Percentiles rank a stretch among this genome's conserved stretches.
Evolutionary conservation across 2,329 filamentous ascomycete genomes (phyloP).

Genomic region (Fonsecaea multimorphosa): DNA sequence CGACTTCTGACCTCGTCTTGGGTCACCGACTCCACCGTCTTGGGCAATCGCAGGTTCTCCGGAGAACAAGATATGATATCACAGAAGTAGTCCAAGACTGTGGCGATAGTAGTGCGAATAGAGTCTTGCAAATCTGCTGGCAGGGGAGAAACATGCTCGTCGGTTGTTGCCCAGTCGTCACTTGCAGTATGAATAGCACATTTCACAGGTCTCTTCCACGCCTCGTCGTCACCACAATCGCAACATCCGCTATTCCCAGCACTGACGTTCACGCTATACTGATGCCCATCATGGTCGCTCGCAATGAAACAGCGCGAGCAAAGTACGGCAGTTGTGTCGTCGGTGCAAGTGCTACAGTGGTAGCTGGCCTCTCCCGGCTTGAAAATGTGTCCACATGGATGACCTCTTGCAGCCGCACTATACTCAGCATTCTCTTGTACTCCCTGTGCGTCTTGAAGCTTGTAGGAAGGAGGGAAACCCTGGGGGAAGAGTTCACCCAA

Average conservation of each 20-base stretch:
- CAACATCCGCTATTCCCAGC: constrained; percentile 94
- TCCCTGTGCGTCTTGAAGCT: constrained; percentile 84
- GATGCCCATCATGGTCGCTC: constrained; percentile 92
- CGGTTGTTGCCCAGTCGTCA: constrained; percentile 60
- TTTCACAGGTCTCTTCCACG: constrained; percentile 84
- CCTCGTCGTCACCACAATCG: constrained; percentile 94
- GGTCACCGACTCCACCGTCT: constrained; percentile 79
- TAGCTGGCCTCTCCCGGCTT: constrained; percentile 93
- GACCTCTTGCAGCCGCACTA: constrained; percentile 85
- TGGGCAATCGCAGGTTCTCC: constrained; percentile 86
- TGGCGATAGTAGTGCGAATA: constrained; percentile 83
- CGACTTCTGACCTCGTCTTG: constrained; percentile 82
- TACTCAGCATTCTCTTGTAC: constrained; percentile 95
- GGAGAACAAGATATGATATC: constrained; percentile 98
- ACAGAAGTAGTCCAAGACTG: constrained; percentile 91
- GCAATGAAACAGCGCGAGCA: constrained; percentile 94
- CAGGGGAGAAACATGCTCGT: constrained; percentile 59
- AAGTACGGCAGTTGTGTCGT: constrained; percentile 93
- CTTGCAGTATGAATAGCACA: constrained; percentile 89
- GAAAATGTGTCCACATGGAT: constrained; percentile 97
- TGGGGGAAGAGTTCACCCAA: constrained; percentile 82
- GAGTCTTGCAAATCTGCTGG: constrained; percentile 77
- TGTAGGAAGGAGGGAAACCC: constrained; percentile 71
- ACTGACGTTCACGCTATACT: constrained; percentile 86
- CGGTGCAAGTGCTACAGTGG: constrained; percentile 89